phyloP scores from a whole-genome alignment of 306 rosid species.

The Fragaria ananassa region DNA sequence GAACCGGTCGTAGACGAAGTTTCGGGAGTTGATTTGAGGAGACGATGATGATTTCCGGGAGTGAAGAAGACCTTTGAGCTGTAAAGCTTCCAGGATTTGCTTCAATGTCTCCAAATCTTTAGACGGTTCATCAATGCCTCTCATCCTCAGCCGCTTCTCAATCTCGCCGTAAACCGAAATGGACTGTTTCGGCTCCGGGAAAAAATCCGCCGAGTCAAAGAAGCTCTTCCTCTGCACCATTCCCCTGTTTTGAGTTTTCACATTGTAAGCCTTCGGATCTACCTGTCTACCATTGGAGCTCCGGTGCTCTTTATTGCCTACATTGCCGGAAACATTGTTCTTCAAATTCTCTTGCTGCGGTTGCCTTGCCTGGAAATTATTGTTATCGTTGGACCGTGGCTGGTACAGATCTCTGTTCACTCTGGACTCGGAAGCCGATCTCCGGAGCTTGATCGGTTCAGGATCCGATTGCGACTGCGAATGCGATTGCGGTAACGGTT shows the following conservation, averaged over 20 bases:
- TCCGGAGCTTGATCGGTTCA: constrained; percentile 59
- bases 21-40: constrained; percentile 31
- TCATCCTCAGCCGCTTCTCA: constrained; percentile 65
- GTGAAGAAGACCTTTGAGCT: constrained; percentile 86
- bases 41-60: constrained; percentile 30
- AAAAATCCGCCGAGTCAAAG: constrained; percentile 76
- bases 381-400: constrained; percentile 50
- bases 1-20: constrained; percentile 36
- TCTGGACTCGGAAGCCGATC: constrained; percentile 93
- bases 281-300: constrained; percentile 26
- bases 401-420: constrained; percentile 61
- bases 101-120: constrained; percentile 70
- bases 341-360: constrained; percentile 27
- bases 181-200: constrained; percentile 71
- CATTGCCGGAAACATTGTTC: constrained; percentile 28
- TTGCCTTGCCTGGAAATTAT: constrained; percentile 40
- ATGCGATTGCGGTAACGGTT: constrained; percentile 34
- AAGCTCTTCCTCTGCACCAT: constrained; percentile 69
- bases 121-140: constrained; percentile 72
- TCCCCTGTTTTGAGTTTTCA: constrained; percentile 40
- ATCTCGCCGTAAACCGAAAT: constrained; percentile 55
- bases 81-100: constrained; percentile 78
- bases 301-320: constrained; percentile 18
- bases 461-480: constrained; percentile 33
- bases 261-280: constrained; percentile 38